Evolutionary conservation across 2,329 filamentous ascomycete species (phyloP), one percentile per base, ranked within the genome.

Genomic region (Ophiocordyceps polyrhachis-furcata): DNA sequence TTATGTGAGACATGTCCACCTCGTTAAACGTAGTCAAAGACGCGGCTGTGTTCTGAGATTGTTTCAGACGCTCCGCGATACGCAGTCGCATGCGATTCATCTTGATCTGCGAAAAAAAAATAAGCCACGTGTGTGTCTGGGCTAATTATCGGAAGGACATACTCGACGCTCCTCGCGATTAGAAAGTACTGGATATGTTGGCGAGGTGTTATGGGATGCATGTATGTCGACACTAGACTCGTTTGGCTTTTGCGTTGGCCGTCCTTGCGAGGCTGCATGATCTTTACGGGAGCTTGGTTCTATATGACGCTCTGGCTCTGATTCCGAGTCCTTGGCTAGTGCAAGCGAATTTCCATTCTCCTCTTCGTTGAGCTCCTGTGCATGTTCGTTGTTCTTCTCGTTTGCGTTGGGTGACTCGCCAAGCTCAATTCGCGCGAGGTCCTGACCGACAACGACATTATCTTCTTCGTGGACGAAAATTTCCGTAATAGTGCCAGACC

Each of bases 71-170:
- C 70, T 98, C 91, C 43, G 91, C 86, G 54, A 96, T 98, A 49
- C 91, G 81, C 49, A 96, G 77, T 52, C 91, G 87, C 91, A 98
- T 98, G 52, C 91, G 86, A 72, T 96, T 96, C 91, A 98, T 98
- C 74, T 98, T 98, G 57, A 96, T 86, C 84, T 91, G 55, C 46
- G 50, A 44, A 12, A n/a, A 20, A 13, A 5, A 5, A 6, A 29
- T 47, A 6, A 46, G 42, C 4, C 7, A 14, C 17, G 7, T 21
- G 12, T 20, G 7, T 21, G 12, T 25, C 21, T 7, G 7, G 25
- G 12, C 17, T 5, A n/a, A 8, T 25, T 20, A 37, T 19, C 9
- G 5, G 11, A 2, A 9, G 13, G 37, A 68, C 83, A 52, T 76
- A 89, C 87, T 49, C 87, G 79, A 51, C 85, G 81, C 70, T 98